Evolutionary conservation across 805 yeast genomes (phyloP).

Genomic region (Tetrapisispora taiwanensis): DNA sequence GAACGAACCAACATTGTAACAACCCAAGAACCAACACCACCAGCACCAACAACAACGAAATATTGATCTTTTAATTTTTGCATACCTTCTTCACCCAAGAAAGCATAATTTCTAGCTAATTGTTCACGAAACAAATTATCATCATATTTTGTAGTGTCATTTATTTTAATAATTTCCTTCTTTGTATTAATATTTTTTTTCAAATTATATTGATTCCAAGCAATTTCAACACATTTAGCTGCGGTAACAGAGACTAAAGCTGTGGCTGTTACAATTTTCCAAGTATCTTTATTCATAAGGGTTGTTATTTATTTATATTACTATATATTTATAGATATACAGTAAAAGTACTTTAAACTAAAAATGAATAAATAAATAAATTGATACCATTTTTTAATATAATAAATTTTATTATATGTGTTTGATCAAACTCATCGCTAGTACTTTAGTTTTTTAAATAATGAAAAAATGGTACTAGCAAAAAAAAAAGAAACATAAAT

Average conservation of each 20-base stretch:
- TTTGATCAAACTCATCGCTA: no score
- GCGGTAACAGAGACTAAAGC: constrained; percentile 26
- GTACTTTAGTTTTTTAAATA: no score
- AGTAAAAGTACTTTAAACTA: no score
- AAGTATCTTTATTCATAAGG: constrained; percentile 9
- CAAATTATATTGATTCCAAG: constrained; percentile 16
- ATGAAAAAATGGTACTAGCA: no score
- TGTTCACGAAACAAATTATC: constrained; percentile 83
- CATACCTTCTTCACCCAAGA: constrained; percentile 81
- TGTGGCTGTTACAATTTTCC: constrained; percentile 26
- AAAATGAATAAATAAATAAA: no score
- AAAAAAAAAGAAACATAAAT: no score
- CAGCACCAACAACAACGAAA: constrained; percentile 83
- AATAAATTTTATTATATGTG: no score
- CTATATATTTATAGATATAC: no score
- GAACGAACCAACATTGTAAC: constrained; percentile 84
- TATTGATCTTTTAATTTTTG: constrained; percentile 55
- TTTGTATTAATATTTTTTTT: background rate
- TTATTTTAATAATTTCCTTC: background rate
- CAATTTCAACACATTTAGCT: constrained; percentile 23
- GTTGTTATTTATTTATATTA: background rate
- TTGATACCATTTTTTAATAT: no score
- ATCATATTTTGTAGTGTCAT: constrained; percentile 27
- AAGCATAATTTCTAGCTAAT: constrained; percentile 86
- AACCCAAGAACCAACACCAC: constrained; percentile 98